These are phyloP conservation scores for Thermomucor indicae-seudaticae DNA, from an alignment of 371 early-diverging fungal species.

Conservation along the genomic window DNA sequence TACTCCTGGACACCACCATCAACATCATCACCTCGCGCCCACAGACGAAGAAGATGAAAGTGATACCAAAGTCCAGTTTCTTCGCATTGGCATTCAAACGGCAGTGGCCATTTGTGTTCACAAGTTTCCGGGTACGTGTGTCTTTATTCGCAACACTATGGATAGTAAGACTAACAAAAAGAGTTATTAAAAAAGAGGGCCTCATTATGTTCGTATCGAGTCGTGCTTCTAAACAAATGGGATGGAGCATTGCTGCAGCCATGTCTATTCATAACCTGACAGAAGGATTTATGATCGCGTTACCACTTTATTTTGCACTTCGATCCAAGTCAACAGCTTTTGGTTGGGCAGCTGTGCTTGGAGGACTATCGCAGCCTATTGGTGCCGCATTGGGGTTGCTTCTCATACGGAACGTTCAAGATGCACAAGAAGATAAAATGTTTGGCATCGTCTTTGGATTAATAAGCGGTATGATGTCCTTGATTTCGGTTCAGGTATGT, in stretches of 20 bases:
- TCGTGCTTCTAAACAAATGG: constrained; percentile 54
- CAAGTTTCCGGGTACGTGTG: constrained; percentile 64
- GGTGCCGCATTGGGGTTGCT: constrained; percentile 59
- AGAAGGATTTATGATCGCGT: constrained; percentile 74
- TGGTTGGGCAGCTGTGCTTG: constrained; percentile 54
- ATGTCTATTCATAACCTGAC: constrained; percentile 81
- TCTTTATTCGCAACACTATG: not conserved
- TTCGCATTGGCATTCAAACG: constrained; percentile 67
- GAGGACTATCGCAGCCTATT: constrained; percentile 63
- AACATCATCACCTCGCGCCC: constrained; percentile 15
- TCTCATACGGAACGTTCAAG: constrained; percentile 36
- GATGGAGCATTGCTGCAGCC: constrained; percentile 67
- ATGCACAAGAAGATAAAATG: constrained; percentile 38
- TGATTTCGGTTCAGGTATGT: constrained; percentile 50
- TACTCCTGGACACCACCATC: constrained; percentile 15
- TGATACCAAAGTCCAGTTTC: constrained; percentile 7
- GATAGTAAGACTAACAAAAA: not conserved
- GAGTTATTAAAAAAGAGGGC: constrained; percentile 48
- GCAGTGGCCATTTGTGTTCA: constrained; percentile 75
- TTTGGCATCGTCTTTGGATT: constrained; percentile 51
- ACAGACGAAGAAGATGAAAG: constrained; percentile 9
- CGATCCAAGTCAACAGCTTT: constrained; percentile 60
- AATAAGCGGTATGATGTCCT: constrained; percentile 70
- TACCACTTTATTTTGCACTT: constrained; percentile 72
- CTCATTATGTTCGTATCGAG: constrained; percentile 70